Base-by-base conservation (phyloP, 2,329 filamentous ascomycete genomes). In the Xylariomycetidae sp. region DNA sequence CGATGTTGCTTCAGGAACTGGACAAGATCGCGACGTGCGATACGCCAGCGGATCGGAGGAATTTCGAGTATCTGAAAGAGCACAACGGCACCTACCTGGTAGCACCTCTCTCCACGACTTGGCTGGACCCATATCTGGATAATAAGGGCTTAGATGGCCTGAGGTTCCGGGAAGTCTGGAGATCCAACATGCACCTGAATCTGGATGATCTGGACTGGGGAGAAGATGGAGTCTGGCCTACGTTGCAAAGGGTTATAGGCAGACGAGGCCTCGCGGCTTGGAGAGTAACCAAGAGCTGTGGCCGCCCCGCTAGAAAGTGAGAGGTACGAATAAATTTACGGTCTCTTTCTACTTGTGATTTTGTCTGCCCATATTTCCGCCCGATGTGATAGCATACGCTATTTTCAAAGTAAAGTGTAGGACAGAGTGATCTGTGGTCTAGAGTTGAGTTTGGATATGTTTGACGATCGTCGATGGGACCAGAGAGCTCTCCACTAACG, bases 151-250 rank as follows among this genome's bases (percentile, higher is more conserved):
- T 76, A 23, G 66, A 75, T 12, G 74, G 75, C 1, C 49, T 87
- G 32, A 61, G 70, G 19, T 81, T 89, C 47, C 68, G 79, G 38
- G 74, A 85, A 54, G 73, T 85, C 4, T 89, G 82, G 81, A 70
- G 71, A 38, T 70, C 85, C 48, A 63, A 59, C 29, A 67, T 69
- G 35, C 85, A 90, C 57, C 58, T 90, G 20, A 88, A 87, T 49
- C 62, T 90, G 25, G 85, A 90, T 56, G 85, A 90, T 58, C 64
- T 90, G 53, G 83, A 89, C 52, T 87, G 85, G 64, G 82, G 66
- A 2, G 79, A 84, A 39, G 84, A 89, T 47, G 85, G 85, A 5
- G 66, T 89, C 31, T 82, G 76, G 79, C 67, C 72, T 40, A 89
- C 85, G 6, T 57, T 90, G 28, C 63, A 67, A 22, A 65, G 83